Evolutionary conservation across 2,329 filamentous ascomycete genomes (phyloP).

Genomic region (Penicillium carneum): DNA sequence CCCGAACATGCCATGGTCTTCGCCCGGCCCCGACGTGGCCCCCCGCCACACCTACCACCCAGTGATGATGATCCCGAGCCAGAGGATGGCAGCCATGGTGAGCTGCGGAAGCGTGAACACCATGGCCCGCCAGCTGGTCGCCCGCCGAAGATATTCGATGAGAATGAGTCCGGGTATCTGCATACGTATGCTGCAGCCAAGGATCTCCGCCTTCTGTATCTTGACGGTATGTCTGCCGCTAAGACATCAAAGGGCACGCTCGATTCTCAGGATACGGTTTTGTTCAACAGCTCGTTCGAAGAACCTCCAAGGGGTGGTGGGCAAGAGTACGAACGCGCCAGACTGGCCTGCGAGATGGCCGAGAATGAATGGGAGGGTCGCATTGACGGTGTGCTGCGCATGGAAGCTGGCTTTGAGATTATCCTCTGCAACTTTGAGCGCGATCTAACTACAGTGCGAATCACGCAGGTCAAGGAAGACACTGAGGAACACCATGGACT

Average conservation of each 20-base stretch:
- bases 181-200: constrained; percentile 70
- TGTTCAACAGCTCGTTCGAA: constrained; percentile 54
- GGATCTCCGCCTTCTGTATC: constrained; percentile 67
- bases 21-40: constrained; percentile 49
- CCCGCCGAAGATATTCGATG: not conserved
- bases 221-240: constrained; percentile 74
- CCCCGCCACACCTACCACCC: constrained; percentile 17
- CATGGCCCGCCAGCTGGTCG: constrained; percentile 8
- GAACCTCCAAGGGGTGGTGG: constrained; percentile 3
- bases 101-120: constrained; percentile 13
- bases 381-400: constrained; percentile 70
- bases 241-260: constrained; percentile 71
- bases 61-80: not conserved
- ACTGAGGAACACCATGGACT: not conserved
- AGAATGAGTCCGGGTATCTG: constrained; percentile 61
- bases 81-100: not conserved
- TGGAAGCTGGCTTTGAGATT: constrained; percentile 75
- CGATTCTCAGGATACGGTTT: constrained; percentile 70
- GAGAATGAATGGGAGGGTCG: constrained; percentile 57
- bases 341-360: constrained; percentile 63
- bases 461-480: constrained; percentile 38
- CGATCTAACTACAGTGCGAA: constrained; percentile 47
- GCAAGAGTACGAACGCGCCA: constrained; percentile 61
- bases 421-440: constrained; percentile 70
- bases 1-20: constrained; percentile 75